Evolutionary conservation across 257 asterid genomes (phyloP), one percentile per base, ranked within the genome.

Genomic region (Anisodus acutangulus): DNA sequence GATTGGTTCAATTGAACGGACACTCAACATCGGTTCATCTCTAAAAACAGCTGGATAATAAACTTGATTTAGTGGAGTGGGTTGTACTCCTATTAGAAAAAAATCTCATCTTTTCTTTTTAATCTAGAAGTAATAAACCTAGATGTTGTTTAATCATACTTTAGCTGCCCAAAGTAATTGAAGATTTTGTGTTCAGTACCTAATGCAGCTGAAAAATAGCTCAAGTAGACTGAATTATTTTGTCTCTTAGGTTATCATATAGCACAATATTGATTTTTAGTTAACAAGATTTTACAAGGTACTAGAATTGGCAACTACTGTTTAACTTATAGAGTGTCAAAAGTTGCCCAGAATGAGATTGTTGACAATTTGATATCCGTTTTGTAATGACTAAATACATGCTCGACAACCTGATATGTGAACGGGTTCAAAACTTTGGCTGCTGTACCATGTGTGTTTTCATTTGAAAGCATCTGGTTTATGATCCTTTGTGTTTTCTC

Each of bases 401-500:
- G 63, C 19, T 51, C 63, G 35, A 53, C 64, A 26, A 26, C 81
- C 47, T 51, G 26, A 51, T 76, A 51, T 22, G 64, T 53, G 15
- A 76, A 51, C 5, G 22, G 63, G 19, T 26, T 78, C 5, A 54
- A 53, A 53, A 78, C 31, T 31, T 26, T 78, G 39, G 47, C 47
- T 15, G 8, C 26, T 53, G 49, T 54, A 4, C 11, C 31, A 26
- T 13, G 16, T 49, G 15, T 3, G 31, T 53, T 51, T 13, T 31
- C 81, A 53, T 78, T 22, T 78, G 49, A 8, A 7, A 49, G 49
- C 26, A 2, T 53, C 49, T 78, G 49, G 47, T 78, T 26, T 31
- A 31, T 78, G 43, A 78, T 78, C 54, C 60, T 80, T 71, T 67
- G 15, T 51, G 26, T 79, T 43, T 35, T 76, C 85, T 84, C 87